Percentiles rank a stretch among this genome's conserved stretches.
Conservation (phyloP, 202 grass and related monocot species). For the Zizania palustris region DNA sequence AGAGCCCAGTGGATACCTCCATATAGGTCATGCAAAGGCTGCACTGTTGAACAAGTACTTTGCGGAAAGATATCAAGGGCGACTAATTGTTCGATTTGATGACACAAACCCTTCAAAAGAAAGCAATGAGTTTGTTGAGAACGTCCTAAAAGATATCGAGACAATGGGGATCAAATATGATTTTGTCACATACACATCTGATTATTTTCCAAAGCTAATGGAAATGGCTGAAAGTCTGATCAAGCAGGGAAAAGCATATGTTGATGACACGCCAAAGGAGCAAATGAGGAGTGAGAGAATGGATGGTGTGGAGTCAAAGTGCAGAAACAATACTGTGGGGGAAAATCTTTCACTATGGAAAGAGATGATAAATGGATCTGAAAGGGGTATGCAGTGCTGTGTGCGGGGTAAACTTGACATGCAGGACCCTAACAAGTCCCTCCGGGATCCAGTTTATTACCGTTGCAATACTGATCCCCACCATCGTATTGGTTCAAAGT, state of each 20-base stretch:
- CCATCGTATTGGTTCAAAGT: slow-evolving; percentile 70
- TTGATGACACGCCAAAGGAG: slow-evolving; percentile 78
- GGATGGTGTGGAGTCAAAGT: slow-evolving; percentile 79
- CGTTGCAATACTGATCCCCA: slow-evolving; percentile 67
- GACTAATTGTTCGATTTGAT: slow-evolving; percentile 77
- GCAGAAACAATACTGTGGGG: slow-evolving; percentile 64
- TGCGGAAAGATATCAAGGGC: slow-evolving; percentile 73
- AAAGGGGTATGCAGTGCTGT: slow-evolving; percentile 73
- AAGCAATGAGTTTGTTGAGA: slow-evolving; percentile 87
- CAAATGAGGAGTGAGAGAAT: slow-evolving; percentile 88
- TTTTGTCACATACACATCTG: slow-evolving; percentile 75
- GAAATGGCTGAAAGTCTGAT: slow-evolving; percentile 73
- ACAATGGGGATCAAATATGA: slow-evolving; percentile 76
- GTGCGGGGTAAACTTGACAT: slow-evolving; percentile 77
- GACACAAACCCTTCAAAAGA: slow-evolving; percentile 94
- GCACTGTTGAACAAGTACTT: slow-evolving; percentile 84
- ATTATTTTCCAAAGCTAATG: slow-evolving; percentile 75
- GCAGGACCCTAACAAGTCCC: slow-evolving; percentile 77
- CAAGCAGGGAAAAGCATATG: slow-evolving; percentile 75
- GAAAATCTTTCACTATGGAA: slow-evolving; percentile 76
- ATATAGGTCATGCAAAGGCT: slow-evolving; percentile 86
- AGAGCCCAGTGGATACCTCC: slow-evolving; percentile 80
- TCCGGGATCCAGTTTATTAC: slow-evolving; percentile 87
- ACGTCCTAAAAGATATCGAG: slow-evolving; percentile 79
- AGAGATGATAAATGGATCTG: slow-evolving; percentile 71